phyloP scores from a whole-genome alignment of 257 asterid species.

The Lithospermum erythrorhizon region DNA sequence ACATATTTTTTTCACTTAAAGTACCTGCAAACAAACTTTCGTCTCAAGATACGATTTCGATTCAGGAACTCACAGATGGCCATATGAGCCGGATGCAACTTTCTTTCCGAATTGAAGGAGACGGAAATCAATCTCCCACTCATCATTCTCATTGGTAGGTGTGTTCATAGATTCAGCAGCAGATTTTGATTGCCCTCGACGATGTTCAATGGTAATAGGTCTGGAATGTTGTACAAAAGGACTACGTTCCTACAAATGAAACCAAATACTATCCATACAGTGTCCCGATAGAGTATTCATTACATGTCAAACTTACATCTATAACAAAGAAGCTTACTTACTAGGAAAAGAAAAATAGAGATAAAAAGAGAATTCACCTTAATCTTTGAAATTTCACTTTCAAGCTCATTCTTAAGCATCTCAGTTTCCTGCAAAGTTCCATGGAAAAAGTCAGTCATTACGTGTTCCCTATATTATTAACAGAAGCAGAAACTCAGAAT shows the following conservation, averaged over 20 bases:
- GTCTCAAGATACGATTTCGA: neutral
- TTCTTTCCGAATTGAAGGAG: constrained; percentile 26
- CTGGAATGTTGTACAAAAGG: constrained; percentile 10
- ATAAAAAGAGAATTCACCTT: constrained; percentile 20
- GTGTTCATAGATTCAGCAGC: constrained; percentile 24
- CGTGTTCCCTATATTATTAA: neutral
- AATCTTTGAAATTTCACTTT: constrained; percentile 21
- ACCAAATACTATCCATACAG: neutral
- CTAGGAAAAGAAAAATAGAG: no score
- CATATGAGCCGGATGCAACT: constrained; percentile 39
- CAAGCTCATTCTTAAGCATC: constrained; percentile 32
- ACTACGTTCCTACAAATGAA: constrained; percentile 20
- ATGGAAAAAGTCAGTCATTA: constrained; percentile 5
- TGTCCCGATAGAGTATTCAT: neutral
- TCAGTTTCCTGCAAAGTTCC: constrained; percentile 32
- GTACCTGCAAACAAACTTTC: constrained; percentile 1
- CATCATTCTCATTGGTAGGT: constrained; percentile 36
- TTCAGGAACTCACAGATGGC: constrained; percentile 26
- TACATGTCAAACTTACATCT: neutral
- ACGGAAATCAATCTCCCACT: constrained; percentile 34
- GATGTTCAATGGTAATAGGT: constrained; percentile 7
- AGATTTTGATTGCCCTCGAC: constrained; percentile 11
- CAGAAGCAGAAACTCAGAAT: constrained; percentile 2
- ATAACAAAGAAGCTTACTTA: no score
- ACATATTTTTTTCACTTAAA: no score